These are phyloP conservation scores for Westerdykella sp. DNA, from an alignment of 2,329 filamentous ascomycete species.

Conservation along the genomic window DNA sequence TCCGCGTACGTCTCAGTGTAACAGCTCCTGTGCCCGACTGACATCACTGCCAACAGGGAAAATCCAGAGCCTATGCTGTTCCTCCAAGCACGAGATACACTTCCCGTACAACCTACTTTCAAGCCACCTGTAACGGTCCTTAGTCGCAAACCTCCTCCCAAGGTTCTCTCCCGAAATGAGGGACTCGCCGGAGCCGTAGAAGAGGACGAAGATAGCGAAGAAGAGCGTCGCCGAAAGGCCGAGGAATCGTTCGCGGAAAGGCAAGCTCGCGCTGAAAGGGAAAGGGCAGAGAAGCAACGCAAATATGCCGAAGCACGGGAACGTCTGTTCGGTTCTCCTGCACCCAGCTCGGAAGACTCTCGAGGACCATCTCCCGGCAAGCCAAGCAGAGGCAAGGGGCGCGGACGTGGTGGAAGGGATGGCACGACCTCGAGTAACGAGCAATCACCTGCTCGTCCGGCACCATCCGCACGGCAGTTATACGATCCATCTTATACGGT, in stretches of 20 bases:
- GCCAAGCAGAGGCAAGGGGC: conserved; percentile 31
- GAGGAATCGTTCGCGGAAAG: conserved; percentile 70
- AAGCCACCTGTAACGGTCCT: conserved; percentile 80
- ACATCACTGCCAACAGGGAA: conserved; percentile 50
- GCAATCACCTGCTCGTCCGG: conserved; percentile 29
- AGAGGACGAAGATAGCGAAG: conserved; percentile 59
- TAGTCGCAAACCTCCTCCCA: conserved; percentile 67
- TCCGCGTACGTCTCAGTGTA: conserved; percentile 58
- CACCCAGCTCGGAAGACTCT: conserved; percentile 29
- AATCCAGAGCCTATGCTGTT: conserved; percentile 69
- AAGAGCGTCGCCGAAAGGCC: conserved; percentile 53
- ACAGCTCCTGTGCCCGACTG: conserved; percentile 5
- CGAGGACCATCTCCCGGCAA: conserved; percentile 32
- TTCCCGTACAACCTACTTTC: conserved; percentile 64
- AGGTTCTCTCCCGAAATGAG: conserved; percentile 54
- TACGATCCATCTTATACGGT: conserved; percentile 70
- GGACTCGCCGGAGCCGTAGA: conserved; percentile 41
- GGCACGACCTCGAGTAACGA: conserved; percentile 33
- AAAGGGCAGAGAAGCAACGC: conserved; percentile 82
- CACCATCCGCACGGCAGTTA: conserved; percentile 51
- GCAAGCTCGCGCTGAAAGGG: conserved; percentile 67
- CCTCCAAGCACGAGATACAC: conserved; percentile 57
- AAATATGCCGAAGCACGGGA: conserved; percentile 85
- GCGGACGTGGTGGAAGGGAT: conserved; percentile 34
- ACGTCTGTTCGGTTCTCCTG: conserved; percentile 68